A percentile compares a stretch with the other conserved stretches of the same genome.
Conservation (phyloP, 768 basidiomycete species). For the Leccinellum albellum region DNA sequence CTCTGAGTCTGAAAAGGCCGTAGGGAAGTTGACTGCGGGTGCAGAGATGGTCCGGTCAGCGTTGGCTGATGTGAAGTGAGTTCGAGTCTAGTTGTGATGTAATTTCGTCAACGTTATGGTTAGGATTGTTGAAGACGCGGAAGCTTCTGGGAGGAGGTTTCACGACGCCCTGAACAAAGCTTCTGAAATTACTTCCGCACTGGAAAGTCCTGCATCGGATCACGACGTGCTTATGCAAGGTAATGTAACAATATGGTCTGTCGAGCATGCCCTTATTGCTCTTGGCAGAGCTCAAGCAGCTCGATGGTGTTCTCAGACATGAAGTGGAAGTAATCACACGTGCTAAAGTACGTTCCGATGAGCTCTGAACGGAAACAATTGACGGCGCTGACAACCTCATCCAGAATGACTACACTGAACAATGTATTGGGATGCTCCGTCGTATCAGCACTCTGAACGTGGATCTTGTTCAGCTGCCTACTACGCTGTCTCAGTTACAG, state of each 20-base stretch:
- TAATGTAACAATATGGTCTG: conserved; percentile 17
- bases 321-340: conserved; percentile 57
- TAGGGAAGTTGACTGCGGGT: conserved; percentile 52
- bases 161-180: conserved; percentile 59
- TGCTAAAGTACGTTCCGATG: conserved; percentile 42
- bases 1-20: conserved; percentile 48
- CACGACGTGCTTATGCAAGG: conserved; percentile 53
- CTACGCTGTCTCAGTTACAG: conserved; percentile 61
- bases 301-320: conserved; percentile 57
- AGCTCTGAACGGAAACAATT: neutral
- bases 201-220: conserved; percentile 56
- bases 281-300: conserved; percentile 55
- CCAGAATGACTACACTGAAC: conserved; percentile 71
- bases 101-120: conserved; percentile 1
- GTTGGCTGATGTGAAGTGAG: conserved; percentile 47
- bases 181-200: conserved; percentile 41
- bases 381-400: neutral
- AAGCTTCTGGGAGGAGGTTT: conserved; percentile 49
- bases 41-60: conserved; percentile 55
- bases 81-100: neutral
- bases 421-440: conserved; percentile 62
- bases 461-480: conserved; percentile 72
- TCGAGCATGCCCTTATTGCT: neutral
- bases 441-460: conserved; percentile 79
- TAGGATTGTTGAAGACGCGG: conserved; percentile 61